These are phyloP conservation scores for Gentiana dahurica DNA, from an alignment of 257 asterid species.

Conservation along the genomic window DNA sequence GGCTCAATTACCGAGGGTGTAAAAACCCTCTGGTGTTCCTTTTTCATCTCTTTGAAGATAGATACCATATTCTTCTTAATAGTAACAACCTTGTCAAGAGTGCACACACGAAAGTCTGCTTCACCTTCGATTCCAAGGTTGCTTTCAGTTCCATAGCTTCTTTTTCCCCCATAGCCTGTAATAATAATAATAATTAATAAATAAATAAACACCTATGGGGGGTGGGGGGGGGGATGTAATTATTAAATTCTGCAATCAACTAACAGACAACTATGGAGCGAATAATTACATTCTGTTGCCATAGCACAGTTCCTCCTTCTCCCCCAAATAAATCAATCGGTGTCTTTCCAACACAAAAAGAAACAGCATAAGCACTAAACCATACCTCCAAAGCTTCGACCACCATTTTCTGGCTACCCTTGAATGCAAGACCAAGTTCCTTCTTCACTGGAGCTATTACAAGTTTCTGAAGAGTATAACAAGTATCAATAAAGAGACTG, in stretches of 20 bases:
- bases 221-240: too few species aligned
- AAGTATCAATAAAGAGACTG: not conserved
- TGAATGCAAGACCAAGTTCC: slow-evolving; percentile 79
- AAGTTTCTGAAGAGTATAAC: slow-evolving; percentile 33
- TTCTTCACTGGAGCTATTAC: slow-evolving; percentile 59
- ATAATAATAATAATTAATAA: not conserved
- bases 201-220: too few species aligned
- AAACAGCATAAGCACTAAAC: too few species aligned
- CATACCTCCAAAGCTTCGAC: slow-evolving; percentile 67
- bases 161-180: slow-evolving; percentile 71
- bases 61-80: slow-evolving; percentile 63
- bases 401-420: slow-evolving; percentile 64
- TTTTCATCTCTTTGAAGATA: slow-evolving; percentile 54
- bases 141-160: slow-evolving; percentile 71
- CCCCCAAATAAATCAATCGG: not conserved
- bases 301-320: too few species aligned
- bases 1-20: slow-evolving; percentile 93
- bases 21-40: slow-evolving; percentile 80
- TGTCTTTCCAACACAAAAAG: too few species aligned
- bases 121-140: slow-evolving; percentile 50
- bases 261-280: not conserved
- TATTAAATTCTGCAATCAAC: too few species aligned
- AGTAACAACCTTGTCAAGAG: slow-evolving; percentile 55
- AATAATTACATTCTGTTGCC: not conserved
- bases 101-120: slow-evolving; percentile 63